Evolutionary conservation across 2,329 filamentous ascomycete species (phyloP), one percentile per base, ranked within the genome.

Genomic region (Talaromyces atroroseus): DNA sequence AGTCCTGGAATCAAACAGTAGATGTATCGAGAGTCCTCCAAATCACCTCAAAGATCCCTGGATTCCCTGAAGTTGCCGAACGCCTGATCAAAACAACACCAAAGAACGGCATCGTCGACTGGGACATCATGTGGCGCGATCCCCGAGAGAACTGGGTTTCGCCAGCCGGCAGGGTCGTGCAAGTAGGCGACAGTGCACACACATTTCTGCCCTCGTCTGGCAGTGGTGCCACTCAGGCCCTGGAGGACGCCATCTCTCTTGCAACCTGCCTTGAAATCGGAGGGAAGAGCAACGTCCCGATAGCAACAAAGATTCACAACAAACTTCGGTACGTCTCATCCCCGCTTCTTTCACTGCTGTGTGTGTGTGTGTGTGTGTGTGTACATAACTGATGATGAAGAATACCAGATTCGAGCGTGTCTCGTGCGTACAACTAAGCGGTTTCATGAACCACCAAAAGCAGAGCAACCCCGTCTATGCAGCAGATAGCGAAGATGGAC

Each of bases 141-240:
- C 53, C 56, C 11, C 52, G 52, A 8, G 42, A 52, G 8, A 42
- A 44, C 20, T 63, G 79, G 79, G 73, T 71, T 57, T 81, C 74
- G 66, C 45, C 52, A 8, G 34, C 23, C 3, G 68, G 70, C 16
- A 69, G 76, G 10, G 75, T 78, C 49, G 69, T 77, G 20, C 65
- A 80, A 3, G 73, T 81, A 26, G 79, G 79, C 7, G 78, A 81
- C 61, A 72, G 78, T 1, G 78, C 79, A 10, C 79, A 81, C 61
- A 74, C 77, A 1, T 78, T 79, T 62, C 68, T 80, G 5, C 78
- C 78, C 0, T 77, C 76, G 1, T 74, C 72, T 6, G 74, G 76
- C 16, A 75, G 78, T 60, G 78, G 78, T 8, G 78, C 75, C 0
- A 76, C 74, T 16, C 76, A 78, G 63, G 75, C 76, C 0, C 76